phyloP scores from a whole-genome alignment of 768 basidiomycete species.

The Suillus plorans region DNA sequence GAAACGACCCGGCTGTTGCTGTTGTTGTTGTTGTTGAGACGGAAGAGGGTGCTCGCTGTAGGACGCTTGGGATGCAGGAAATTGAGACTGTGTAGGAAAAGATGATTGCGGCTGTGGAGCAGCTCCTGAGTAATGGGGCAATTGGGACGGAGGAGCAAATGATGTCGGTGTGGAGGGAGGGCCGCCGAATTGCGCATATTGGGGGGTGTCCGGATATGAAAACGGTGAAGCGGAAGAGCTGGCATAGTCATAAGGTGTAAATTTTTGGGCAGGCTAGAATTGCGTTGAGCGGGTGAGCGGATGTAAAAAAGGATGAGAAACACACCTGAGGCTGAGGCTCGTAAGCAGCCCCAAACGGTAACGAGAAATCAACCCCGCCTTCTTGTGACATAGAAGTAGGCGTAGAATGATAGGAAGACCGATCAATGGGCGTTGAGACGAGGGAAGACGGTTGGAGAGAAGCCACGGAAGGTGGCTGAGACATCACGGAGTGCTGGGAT shows the following conservation, averaged over 20 bases:
- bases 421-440: constrained; percentile 6
- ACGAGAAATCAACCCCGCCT: constrained; percentile 21
- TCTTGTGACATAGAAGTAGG: constrained; percentile 10
- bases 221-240: not conserved
- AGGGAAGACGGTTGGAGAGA: constrained; percentile 2
- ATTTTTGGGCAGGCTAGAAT: not conserved
- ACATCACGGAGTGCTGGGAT: not conserved
- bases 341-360: constrained; percentile 21
- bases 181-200: not conserved
- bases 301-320: not conserved
- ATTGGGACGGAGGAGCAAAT: not conserved
- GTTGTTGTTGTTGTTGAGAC: not conserved
- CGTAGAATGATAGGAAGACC: not conserved
- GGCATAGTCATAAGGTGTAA: not conserved
- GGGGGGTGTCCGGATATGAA: not conserved
- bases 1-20: not conserved
- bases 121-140: not conserved
- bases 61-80: not conserved
- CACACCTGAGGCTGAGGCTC: constrained; percentile 15
- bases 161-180: not conserved
- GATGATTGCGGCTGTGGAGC: not conserved
- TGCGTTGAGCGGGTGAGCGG: not conserved
- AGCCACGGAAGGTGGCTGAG: not conserved
- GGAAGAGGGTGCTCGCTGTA: not conserved
- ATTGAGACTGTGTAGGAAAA: not conserved